Evolutionary conservation across 306 rosid species (phyloP), one percentile per base, ranked within the genome.

Genomic region (Cicer cuneatum): DNA sequence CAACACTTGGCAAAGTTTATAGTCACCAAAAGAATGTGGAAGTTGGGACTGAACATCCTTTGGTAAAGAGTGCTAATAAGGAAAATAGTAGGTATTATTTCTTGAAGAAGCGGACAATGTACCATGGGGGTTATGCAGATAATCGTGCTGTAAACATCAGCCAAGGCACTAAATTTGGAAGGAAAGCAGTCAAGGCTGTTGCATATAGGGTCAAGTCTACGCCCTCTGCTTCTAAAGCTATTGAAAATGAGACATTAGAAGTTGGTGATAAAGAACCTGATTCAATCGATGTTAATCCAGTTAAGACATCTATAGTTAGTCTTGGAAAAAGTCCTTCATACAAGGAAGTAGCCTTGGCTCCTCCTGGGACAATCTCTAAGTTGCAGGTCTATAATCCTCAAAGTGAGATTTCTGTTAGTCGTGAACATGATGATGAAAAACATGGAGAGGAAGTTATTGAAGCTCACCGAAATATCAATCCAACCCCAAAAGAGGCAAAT

Each of bases 341-440:
- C 87, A 94, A 88, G 90, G 98, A 94, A 87, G 98, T 94, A 72
- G 98, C 98, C 65, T 79, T 94, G 86, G 94, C 98, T 64, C 98
- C 98, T 64, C 98, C 98, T 35, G 98, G 98, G 78, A 86, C 88
- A 42, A 88, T 94, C 78, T 88, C 86, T 40, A 91, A 84, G 84
- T 73, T 86, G 51, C 97, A 88, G 80, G 86, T 87, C 77, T 86
- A 73, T 81, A 83, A 78, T 60, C 87, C 90, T 64, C 90, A 83
- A 68, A 77, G 74, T 57, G 93, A 65, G 54, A 71, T 66, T 78
- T 29, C 81, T 63, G 82, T 68, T 76, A 62, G 74, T 46, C 63
- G 46, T 64, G 96, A 79, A 63, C 85, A 61, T 67, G 73, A 47
- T 75, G 78, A 54, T 51, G 78, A 52, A 41, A 81, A 83, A 59